phyloP scores from a whole-genome alignment of 2,329 filamentous ascomycete genomes.

The Fusarium poae region DNA sequence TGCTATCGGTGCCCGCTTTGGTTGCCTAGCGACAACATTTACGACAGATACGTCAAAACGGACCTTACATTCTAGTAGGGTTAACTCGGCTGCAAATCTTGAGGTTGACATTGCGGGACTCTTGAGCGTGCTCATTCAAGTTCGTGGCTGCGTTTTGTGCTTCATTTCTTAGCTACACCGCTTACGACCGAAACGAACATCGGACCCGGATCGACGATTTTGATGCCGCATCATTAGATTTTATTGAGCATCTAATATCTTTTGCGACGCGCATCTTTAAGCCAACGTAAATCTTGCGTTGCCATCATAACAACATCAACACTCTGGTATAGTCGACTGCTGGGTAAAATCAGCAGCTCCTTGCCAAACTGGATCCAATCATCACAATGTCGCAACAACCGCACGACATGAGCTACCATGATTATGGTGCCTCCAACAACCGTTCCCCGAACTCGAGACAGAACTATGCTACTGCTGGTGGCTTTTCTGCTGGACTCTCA shows the following conservation, averaged over 20 bases:
- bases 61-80: constrained; percentile 14
- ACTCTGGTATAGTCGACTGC: constrained; percentile 22
- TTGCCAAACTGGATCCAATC: constrained; percentile 41
- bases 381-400: constrained; percentile 62
- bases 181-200: constrained; percentile 44
- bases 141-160: constrained; percentile 15
- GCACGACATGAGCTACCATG: constrained; percentile 77
- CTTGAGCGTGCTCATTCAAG: constrained; percentile 17
- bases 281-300: constrained; percentile 19
- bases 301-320: constrained; percentile 4
- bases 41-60: constrained; percentile 6
- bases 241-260: constrained; percentile 28
- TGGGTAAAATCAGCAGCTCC: constrained; percentile 44
- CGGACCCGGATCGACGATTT: constrained; percentile 39
- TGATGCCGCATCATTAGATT: constrained; percentile 43
- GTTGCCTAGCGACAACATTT: constrained; percentile 31
- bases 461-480: constrained; percentile 59
- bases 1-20: constrained; percentile 19
- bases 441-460: constrained; percentile 78
- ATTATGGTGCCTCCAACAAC: constrained; percentile 71
- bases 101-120: neutral
- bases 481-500: constrained; percentile 65
- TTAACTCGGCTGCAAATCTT: constrained; percentile 9
- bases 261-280: constrained; percentile 16
- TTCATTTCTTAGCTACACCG: constrained; percentile 33